Conservation (phyloP, 2,329 filamentous ascomycete genomes). For the Claviceps lovelessii region DNA sequence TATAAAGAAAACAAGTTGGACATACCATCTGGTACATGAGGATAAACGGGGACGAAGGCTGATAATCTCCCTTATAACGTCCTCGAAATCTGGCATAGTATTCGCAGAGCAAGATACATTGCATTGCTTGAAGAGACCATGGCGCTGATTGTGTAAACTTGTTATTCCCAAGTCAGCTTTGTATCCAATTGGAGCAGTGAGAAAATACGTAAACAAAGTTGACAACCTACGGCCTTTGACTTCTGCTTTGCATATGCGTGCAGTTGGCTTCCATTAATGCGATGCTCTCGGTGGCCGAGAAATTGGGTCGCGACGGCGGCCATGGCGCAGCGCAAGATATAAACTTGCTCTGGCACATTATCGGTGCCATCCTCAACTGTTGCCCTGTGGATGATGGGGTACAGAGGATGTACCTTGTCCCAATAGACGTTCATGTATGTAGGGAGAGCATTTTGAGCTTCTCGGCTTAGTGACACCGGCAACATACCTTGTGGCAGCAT, state of each 20-base stretch:
- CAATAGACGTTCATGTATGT: constrained; percentile 39
- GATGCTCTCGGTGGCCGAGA: constrained; percentile 32
- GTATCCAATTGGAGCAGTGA: background rate
- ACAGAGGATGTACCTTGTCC: constrained; percentile 32
- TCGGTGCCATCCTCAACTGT: constrained; percentile 25
- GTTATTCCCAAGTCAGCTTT: constrained; percentile 8
- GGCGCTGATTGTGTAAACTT: constrained; percentile 22
- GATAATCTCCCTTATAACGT: constrained; percentile 30
- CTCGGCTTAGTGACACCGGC: constrained; percentile 22
- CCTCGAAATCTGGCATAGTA: constrained; percentile 41
- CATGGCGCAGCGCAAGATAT: constrained; percentile 39
- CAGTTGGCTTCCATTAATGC: constrained; percentile 33
- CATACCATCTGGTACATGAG: constrained; percentile 40
- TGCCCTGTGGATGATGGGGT: constrained; percentile 36
- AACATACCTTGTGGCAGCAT: constrained; percentile 15
- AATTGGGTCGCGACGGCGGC: constrained; percentile 42
- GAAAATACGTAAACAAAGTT: background rate
- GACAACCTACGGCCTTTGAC: constrained; percentile 32
- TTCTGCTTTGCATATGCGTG: constrained; percentile 38
- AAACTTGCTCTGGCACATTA: constrained; percentile 19
- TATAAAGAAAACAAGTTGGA: constrained; percentile 7
- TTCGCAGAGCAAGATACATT: constrained; percentile 40
- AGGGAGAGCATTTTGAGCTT: constrained; percentile 30
- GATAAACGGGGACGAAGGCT: constrained; percentile 34
- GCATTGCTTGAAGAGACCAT: constrained; percentile 37